Evolutionary conservation across 2,329 filamentous ascomycete genomes (phyloP), one percentile per base, ranked within the genome.

Genomic region (Fusarium anthophilum): DNA sequence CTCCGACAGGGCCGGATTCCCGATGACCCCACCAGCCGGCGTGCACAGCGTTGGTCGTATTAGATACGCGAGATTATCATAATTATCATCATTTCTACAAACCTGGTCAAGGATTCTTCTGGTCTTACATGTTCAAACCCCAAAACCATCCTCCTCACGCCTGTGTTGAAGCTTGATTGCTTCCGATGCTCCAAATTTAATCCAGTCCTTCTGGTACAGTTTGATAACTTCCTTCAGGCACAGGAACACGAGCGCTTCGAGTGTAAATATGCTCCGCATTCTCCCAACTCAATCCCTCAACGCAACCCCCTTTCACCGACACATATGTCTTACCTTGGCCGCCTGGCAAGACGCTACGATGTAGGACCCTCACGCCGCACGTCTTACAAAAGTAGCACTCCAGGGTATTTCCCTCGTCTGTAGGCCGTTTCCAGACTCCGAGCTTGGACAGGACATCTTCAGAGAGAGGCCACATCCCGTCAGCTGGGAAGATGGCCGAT

Each of bases 351-450:
- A 82, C 77, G 45, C 81, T 78, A 50, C 84, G 83, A 69, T 88
- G 87, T 32, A 87, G 76, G n/a, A 88, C 59, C 18, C 86, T 83
- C n/a, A 82, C 82, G 15, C 86, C 86, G 74, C 85, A 87, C 6
- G 70, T 76, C 26, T 79, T 80, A 72, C 83, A 85, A 62, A 85
- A 84, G 64, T 82, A 85, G 75, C 85, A 86, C 70, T 85, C 81
- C 72, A 85, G 80, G 18, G 79, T 83, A 45, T 82, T 83, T 24
- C 84, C 85, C 13, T 78, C 72, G 30, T 86, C 83, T 10, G 83
- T 83, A 26, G 77, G 75, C 26, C 85, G 82, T 18, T 77, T 79
- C 80, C 82, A 87, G 43, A 83, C 60, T 22, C 78, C 76, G 15
- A 86, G 69, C 48, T 79, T 79, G 13, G 77, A 70, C 58, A 74